Percentiles rank a stretch among this genome's conserved stretches.
Conservation (phyloP, 805 yeast genomes). For the Saccharomycopsis fibuligera region DNA sequence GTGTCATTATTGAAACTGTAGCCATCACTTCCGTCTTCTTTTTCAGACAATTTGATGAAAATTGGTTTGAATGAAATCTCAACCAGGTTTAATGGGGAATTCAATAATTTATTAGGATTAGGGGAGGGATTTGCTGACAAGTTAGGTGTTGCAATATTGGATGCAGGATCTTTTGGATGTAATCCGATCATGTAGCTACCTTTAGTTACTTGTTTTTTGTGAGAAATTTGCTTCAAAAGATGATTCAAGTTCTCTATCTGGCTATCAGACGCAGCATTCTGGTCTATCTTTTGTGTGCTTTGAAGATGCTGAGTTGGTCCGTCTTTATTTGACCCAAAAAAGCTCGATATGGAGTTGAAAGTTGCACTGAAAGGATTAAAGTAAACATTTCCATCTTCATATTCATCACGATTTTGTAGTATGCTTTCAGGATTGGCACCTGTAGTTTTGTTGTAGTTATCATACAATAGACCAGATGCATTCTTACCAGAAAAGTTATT, state of each 20-base stretch:
- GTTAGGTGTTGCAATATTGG: not conserved
- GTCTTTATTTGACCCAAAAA: not conserved
- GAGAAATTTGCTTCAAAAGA: conserved; percentile 11
- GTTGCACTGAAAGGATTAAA: conserved; percentile 20
- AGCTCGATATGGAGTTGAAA: conserved; percentile 10
- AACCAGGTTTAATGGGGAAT: conserved; percentile 12
- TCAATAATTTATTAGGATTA: conserved; percentile 15
- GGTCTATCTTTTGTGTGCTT: not conserved
- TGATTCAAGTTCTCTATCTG: conserved; percentile 13
- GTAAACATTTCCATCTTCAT: conserved; percentile 2
- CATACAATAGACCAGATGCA: conserved; percentile 1
- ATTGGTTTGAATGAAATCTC: conserved; percentile 17
- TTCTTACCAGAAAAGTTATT: conserved; percentile 10
- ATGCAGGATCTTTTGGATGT: not conserved
- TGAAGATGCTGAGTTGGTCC: not conserved
- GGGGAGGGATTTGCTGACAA: conserved; percentile 11
- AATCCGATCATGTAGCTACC: conserved; percentile 18
- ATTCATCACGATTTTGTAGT: not conserved
- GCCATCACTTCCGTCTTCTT: not conserved
- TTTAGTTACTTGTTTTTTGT: conserved; percentile 6
- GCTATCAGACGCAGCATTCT: not conserved
- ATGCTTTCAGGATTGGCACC: not conserved
- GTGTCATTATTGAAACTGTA: not conserved
- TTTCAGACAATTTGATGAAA: conserved; percentile 5
- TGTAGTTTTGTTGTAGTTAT: not conserved